These are phyloP conservation scores for Ogataea corticis DNA, from an alignment of 805 yeast genomes.

Conservation along the genomic window DNA sequence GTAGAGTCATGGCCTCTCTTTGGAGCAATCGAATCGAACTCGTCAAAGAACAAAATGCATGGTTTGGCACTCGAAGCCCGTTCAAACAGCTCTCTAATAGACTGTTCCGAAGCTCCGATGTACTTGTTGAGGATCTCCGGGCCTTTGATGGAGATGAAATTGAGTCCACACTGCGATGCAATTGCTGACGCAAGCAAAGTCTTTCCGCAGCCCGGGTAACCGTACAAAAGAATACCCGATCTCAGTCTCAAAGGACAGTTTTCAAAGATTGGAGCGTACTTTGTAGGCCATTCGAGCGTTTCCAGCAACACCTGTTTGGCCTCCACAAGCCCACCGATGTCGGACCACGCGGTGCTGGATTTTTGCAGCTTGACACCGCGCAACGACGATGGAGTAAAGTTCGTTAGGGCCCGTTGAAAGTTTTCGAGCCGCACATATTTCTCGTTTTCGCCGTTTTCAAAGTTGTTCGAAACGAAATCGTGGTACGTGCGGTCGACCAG, in stretches of 20 bases:
- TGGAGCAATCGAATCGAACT: conserved; percentile 96
- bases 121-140: conserved; percentile 94
- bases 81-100: conserved; percentile 89
- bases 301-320: conserved; percentile 79
- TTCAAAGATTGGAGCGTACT: conserved; percentile 91
- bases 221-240: conserved; percentile 88
- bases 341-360: conserved; percentile 74
- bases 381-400: conserved; percentile 76
- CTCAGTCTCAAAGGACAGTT: conserved; percentile 83
- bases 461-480: conserved; percentile 36
- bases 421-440: conserved; percentile 30
- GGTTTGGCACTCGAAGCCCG: conserved; percentile 95
- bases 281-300: conserved; percentile 96
- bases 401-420: conserved; percentile 59
- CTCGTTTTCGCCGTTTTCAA: conserved; percentile 1
- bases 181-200: conserved; percentile 91
- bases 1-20: conserved; percentile 98
- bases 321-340: conserved; percentile 82
- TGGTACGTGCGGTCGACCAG: conserved; percentile 70
- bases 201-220: conserved; percentile 98
- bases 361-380: conserved; percentile 87
- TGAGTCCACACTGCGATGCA: conserved; percentile 90
- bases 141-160: conserved; percentile 91
- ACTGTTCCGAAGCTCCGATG: conserved; percentile 96
- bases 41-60: conserved; percentile 90